A percentile compares a stretch with the other conserved stretches of the same genome.
Evolutionary conservation across 805 yeast species (phyloP).

Genomic region (Monosporozyma solicola): DNA sequence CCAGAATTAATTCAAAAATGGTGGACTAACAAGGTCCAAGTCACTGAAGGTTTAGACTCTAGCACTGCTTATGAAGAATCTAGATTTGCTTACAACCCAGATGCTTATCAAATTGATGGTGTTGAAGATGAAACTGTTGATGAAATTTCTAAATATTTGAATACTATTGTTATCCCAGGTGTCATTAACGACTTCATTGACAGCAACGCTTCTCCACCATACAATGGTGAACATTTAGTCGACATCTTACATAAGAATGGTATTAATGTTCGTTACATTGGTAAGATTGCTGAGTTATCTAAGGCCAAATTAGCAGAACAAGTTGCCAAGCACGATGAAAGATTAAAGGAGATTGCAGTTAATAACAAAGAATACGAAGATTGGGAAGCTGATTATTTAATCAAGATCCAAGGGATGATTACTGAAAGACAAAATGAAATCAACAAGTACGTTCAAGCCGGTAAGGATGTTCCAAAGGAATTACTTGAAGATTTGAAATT

Average conservation of each 20-base stretch:
- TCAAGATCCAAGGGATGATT: slow-evolving; percentile 25
- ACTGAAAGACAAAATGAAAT: slow-evolving; percentile 31
- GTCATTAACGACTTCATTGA: slow-evolving; percentile 38
- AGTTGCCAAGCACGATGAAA: slow-evolving; percentile 14
- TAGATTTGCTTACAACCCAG: slow-evolving; percentile 64
- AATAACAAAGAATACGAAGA: slow-evolving; percentile 28
- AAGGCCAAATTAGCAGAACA: slow-evolving; percentile 22
- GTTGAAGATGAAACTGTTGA: slow-evolving; percentile 43
- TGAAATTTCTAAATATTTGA: slow-evolving; percentile 58
- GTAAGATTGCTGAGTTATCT: slow-evolving; percentile 34
- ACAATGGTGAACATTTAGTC: slow-evolving; percentile 73
- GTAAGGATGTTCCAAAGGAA: slow-evolving; percentile 30
- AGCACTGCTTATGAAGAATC: slow-evolving; percentile 34
- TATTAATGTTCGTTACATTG: slow-evolving; percentile 83
- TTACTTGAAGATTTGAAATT: slow-evolving; percentile 27
- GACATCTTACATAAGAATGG: slow-evolving; percentile 67
- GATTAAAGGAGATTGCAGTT: slow-evolving; percentile 19
- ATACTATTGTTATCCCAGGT: slow-evolving; percentile 52
- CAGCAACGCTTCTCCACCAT: slow-evolving; percentile 49
- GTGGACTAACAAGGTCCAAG: slow-evolving; percentile 66
- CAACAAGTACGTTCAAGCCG: slow-evolving; percentile 25
- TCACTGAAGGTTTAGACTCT: slow-evolving; percentile 14
- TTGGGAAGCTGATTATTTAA: slow-evolving; percentile 26
- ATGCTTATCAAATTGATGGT: slow-evolving; percentile 48
- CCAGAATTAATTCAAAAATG: slow-evolving; percentile 86